Evolutionary conservation across 2,329 filamentous ascomycete genomes (phyloP).

Genomic region (Botrytis tulipae): DNA sequence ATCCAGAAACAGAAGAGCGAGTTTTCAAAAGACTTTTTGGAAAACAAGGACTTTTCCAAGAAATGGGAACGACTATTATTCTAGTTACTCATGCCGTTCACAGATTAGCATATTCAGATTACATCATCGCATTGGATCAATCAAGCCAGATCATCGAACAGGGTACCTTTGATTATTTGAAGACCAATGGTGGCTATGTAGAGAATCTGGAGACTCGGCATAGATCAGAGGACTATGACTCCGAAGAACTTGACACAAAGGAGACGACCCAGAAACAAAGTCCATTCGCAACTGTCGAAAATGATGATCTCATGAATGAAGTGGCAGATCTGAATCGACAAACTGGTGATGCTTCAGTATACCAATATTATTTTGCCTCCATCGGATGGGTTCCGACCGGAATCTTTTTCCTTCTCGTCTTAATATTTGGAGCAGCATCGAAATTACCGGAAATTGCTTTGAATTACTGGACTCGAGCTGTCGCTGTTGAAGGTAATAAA

Average conservation of each 20-base stretch:
- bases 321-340: conserved; percentile 2
- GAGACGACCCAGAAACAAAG: not conserved
- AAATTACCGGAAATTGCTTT: conserved; percentile 29
- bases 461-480: conserved; percentile 22
- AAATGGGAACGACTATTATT: conserved; percentile 40
- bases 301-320: conserved; percentile 1
- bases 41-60: conserved; percentile 26
- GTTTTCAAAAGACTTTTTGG: conserved; percentile 31
- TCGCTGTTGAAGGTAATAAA: conserved; percentile 13
- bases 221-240: conserved; percentile 14
- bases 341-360: conserved; percentile 34
- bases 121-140: conserved; percentile 42
- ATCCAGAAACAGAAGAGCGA: conserved; percentile 33
- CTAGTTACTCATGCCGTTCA: conserved; percentile 41
- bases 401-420: conserved; percentile 17
- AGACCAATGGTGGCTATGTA: conserved; percentile 30
- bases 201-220: conserved; percentile 24
- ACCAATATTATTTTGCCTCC: conserved; percentile 35
- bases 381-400: conserved; percentile 28
- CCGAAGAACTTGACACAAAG: not conserved
- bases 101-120: conserved; percentile 41
- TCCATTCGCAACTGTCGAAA: conserved; percentile 10
- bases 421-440: conserved; percentile 21
- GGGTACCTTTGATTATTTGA: conserved; percentile 41
- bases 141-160: conserved; percentile 40